These are phyloP conservation scores for Paramecium sexaurelia DNA, from an alignment of 73 alveolate genomes.

Conservation along the genomic window DNA sequence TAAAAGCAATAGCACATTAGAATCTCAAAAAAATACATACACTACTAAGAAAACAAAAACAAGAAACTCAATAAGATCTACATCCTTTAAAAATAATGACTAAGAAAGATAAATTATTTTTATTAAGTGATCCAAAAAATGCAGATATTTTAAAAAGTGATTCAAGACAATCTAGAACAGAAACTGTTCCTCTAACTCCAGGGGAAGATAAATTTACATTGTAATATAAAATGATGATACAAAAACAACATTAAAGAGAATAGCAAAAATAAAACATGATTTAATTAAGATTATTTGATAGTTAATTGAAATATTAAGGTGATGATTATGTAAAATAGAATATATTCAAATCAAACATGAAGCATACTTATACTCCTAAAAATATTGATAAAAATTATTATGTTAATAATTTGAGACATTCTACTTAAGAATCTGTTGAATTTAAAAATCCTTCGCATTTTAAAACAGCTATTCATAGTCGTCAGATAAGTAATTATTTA, in stretches of 20 bases:
- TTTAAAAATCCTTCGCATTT: neutral
- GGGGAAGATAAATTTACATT: slow-evolving; percentile 17
- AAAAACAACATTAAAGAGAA: neutral
- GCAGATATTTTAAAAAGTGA: slow-evolving; percentile 3
- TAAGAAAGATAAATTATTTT: slow-evolving; percentile 8
- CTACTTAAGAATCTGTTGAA: neutral
- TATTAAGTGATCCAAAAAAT: slow-evolving; percentile 32
- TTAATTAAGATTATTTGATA: slow-evolving; percentile 21
- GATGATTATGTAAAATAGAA: slow-evolving; percentile 30
- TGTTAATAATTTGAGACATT: neutral
- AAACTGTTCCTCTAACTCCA: neutral
- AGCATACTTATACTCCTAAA: slow-evolving; percentile 19
- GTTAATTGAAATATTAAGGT: slow-evolving; percentile 33
- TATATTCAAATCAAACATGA: neutral
- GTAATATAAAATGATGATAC: slow-evolving; percentile 2
- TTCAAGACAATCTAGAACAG: slow-evolving; percentile 16
- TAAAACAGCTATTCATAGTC: neutral
- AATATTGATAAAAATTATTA: neutral
- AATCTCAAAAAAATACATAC: neutral
- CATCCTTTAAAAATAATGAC: neutral
- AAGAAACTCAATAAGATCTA: neutral
- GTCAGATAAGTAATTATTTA: neutral
- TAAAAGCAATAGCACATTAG: slow-evolving; percentile 20
- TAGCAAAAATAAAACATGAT: neutral
- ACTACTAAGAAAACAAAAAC: neutral